Evolutionary conservation across 2,329 filamentous ascomycete genomes (phyloP), one percentile per base, ranked within the genome.

Genomic region (Pseudovirgaria hyperparasitica): DNA sequence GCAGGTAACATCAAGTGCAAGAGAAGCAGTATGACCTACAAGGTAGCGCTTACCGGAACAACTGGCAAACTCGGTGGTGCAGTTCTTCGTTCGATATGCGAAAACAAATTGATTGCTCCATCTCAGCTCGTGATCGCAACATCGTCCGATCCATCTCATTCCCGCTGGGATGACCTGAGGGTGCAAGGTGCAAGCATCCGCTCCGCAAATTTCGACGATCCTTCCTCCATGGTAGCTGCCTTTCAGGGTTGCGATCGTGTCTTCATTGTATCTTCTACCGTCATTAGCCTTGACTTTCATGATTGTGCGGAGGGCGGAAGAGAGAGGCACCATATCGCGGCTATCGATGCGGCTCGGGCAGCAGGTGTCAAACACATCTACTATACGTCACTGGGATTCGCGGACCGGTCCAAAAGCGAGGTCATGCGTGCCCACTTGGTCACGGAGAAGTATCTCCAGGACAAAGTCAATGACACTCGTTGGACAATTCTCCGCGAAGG

Each of bases 391-490:
- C 46, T 64, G 5, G 58, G 48, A 1, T 63, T 63, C 28, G 37
- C 25, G 6, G 55, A 51, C 20, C 52, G 52, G 1, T 55, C 51
- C 17, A 53, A 57, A 29, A 52, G 54, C 2, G 40, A 46, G 6
- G 60, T 63, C 4, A 63, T 63, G 60, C 47, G 45, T 4, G 60
- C 60, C 2, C 60, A 64, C 31, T 51, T 56, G n/a, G 42, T 57
- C 4, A 63, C 60, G 0, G 59, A 63, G 35, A 37, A 38, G 10
- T 59, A 57, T 25, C 35, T 64, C 27, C 31, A 40, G 2, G 40
- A 45, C 11, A 22, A 22, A 10, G 20, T 52, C 4, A 42, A 44
- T 9, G 37, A 43, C 4, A 30, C 42, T 2, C 25, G 35, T 1
- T 50, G 45, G 5, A 62, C 57, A 1, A 39, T 62, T 5, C 40